These are phyloP conservation scores for Penicillium silybi DNA, from an alignment of 495 filamentous ascomycete species.

Conservation along the genomic window DNA sequence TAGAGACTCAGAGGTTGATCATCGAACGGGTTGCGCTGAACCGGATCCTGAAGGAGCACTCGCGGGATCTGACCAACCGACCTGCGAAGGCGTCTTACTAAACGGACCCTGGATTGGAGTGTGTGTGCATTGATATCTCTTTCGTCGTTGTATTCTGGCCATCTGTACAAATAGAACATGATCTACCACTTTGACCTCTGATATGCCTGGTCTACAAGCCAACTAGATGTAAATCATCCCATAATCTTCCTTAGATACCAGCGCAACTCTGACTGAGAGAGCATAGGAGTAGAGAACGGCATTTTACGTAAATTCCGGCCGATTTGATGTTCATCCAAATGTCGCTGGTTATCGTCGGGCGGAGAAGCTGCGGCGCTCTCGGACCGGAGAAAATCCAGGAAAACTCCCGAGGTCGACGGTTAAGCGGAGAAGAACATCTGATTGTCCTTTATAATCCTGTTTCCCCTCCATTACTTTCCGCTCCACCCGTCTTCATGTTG, in stretches of 20 bases:
- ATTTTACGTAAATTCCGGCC: conserved; percentile 1
- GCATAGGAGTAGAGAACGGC: neutral
- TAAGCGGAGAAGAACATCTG: conserved; percentile 34
- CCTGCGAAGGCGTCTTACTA: conserved; percentile 35
- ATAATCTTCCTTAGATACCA: neutral
- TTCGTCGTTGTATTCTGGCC: conserved; percentile 22
- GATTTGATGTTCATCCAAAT: neutral
- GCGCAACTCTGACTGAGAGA: neutral
- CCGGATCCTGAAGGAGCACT: conserved; percentile 68
- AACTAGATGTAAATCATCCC: neutral
- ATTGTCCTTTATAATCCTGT: conserved; percentile 16
- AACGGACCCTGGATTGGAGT: conserved; percentile 7
- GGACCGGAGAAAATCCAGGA: conserved; percentile 28
- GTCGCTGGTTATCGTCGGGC: conserved; percentile 7
- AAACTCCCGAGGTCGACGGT: conserved; percentile 32
- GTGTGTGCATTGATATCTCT: conserved; percentile 5
- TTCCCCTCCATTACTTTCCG: conserved; percentile 13
- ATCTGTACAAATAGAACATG: conserved; percentile 38
- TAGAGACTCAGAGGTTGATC: conserved; percentile 79
- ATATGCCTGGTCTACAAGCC: neutral
- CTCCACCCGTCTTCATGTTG: conserved; percentile 46
- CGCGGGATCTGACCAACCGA: conserved; percentile 59
- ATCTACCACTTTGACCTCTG: conserved; percentile 3
- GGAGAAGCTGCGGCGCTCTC: conserved; percentile 18
- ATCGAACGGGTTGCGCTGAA: conserved; percentile 81